Evolutionary conservation across 352 stramenopile genomes (phyloP), one percentile per base, ranked within the genome.

Genomic region (Globisporangium paddicum): DNA sequence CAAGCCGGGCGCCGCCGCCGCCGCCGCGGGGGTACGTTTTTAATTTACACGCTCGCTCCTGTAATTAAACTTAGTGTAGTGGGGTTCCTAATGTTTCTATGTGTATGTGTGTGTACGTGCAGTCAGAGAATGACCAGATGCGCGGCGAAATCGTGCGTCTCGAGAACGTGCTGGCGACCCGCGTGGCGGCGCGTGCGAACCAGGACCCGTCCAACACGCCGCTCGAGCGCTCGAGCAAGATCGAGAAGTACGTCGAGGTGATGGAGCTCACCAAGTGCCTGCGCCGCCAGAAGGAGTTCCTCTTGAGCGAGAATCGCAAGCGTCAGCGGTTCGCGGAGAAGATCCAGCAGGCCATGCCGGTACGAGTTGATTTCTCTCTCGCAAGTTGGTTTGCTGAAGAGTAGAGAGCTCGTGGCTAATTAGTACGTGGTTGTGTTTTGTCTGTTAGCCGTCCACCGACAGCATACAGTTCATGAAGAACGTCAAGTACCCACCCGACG

Each of bases 391-490:
- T 23, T 52, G 13, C 21, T 34, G 14, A 56, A 32, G 30, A n/a
- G n/a, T n/a, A n/a, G 34, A 11, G 30, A 16, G 16, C 4, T 53
- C 30, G 18, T 49, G 34, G 37, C 25, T 55, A 11, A 52, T 45
- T 19, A 32, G 30, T 57, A 3, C 51, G 6, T n/a, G 40, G 19
- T 47, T 63, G 44, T 60, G 51, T 26, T 16, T 19, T 56, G 1
- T 21, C 26, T 49, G 13, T n/a, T 50, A 92, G 79, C 83, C 81
- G 9, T 90, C 83, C 10, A 93, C 83, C 6, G 81, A 93, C 62
- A 90, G 81, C 64, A 87, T 93, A 49, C 83, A 93, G 68, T 91
- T 93, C 65, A 89, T 93, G 80, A 91, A 91, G 65, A 93, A 90
- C 35, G 82, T 93, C 62, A 93, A 91, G 66, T 90, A 81, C 56